Percentiles rank a stretch among this genome's conserved stretches.
These are phyloP conservation scores for Chloropicon primus DNA, from an alignment of 139 green algal species.

Conservation along the genomic window DNA sequence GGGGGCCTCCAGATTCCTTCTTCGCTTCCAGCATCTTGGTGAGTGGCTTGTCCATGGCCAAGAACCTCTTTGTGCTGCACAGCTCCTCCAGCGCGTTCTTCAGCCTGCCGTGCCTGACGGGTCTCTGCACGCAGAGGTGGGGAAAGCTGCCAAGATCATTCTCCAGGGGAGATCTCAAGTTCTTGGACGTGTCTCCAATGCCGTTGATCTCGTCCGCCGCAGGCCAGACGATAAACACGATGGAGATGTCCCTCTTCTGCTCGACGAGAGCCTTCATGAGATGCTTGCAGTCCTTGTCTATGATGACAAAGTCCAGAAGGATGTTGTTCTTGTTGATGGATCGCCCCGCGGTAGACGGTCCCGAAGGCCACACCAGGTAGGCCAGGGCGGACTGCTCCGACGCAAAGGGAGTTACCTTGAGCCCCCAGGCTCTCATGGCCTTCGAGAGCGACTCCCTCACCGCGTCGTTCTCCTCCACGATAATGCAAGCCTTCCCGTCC, in stretches of 20 bases:
- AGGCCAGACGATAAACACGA: constrained; percentile 50
- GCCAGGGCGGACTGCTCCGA: constrained; percentile 29
- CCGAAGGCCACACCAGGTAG: constrained; percentile 16
- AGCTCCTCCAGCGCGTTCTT: constrained; percentile 58
- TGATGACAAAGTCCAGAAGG: constrained; percentile 37
- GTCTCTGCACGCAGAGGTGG: constrained; percentile 56
- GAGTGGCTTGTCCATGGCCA: constrained; percentile 1
- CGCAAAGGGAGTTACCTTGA: constrained; percentile 37
- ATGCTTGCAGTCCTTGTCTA: constrained; percentile 30
- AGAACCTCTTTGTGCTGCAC: constrained; percentile 18
- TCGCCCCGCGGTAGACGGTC: not conserved
- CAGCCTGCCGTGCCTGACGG: constrained; percentile 49
- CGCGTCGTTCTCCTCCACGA: constrained; percentile 49
- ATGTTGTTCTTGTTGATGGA: not conserved
- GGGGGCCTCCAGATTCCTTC: not conserved
- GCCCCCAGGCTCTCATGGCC: constrained; percentile 47
- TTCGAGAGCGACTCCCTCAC: constrained; percentile 39
- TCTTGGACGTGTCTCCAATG: constrained; percentile 13
- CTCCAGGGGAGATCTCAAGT: constrained; percentile 10
- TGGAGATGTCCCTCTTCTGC: constrained; percentile 22
- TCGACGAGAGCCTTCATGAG: constrained; percentile 38
- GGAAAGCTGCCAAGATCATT: constrained; percentile 17
- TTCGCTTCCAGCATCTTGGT: not conserved
- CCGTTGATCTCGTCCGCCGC: constrained; percentile 19
- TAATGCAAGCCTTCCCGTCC: constrained; percentile 34